A percentile compares a stretch with the other conserved stretches of the same genome.
These are phyloP conservation scores for Cordia subcordata DNA, from an alignment of 257 asterid species.

Conservation along the genomic window DNA sequence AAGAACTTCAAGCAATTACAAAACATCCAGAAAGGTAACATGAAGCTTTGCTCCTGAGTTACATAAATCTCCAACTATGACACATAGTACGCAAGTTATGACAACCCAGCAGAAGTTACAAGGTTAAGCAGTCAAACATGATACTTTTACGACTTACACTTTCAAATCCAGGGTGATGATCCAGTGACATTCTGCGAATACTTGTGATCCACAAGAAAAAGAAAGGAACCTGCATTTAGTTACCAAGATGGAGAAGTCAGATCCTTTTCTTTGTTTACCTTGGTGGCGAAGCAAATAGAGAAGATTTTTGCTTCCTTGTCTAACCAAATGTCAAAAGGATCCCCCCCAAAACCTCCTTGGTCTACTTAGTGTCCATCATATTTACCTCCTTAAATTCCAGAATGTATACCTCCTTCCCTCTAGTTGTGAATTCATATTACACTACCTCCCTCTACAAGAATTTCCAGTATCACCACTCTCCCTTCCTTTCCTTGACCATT, in stretches of 20 bases:
- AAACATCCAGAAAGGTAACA: too few relatives aligned
- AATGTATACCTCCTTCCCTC: not conserved
- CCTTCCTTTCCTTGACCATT: too few relatives aligned
- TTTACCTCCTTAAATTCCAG: not conserved
- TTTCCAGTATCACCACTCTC: too few relatives aligned
- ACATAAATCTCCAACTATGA: not conserved
- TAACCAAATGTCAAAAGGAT: too few relatives aligned
- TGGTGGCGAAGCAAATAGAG: conserved; percentile 1
- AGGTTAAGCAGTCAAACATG: conserved; percentile 1
- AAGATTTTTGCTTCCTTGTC: not conserved
- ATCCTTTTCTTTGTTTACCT: not conserved
- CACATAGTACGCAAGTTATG: too few relatives aligned
- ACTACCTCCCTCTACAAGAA: too few relatives aligned
- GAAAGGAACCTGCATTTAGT: conserved; percentile 63
- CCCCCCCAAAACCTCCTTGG: too few relatives aligned
- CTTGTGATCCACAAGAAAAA: conserved; percentile 68
- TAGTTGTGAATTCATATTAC: too few relatives aligned
- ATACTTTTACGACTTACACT: conserved; percentile 49
- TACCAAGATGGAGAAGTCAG: conserved; percentile 11
- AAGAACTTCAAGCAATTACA: not conserved
- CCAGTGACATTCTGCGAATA: conserved; percentile 79
- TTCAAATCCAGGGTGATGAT: conserved; percentile 92
- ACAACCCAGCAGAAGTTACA: too few relatives aligned
- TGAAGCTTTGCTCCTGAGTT: not conserved
- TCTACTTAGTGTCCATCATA: too few relatives aligned